Evolutionary conservation across 2,329 filamentous ascomycete species (phyloP), one percentile per base, ranked within the genome.

Genomic region (Sarocladiaceae sp.): DNA sequence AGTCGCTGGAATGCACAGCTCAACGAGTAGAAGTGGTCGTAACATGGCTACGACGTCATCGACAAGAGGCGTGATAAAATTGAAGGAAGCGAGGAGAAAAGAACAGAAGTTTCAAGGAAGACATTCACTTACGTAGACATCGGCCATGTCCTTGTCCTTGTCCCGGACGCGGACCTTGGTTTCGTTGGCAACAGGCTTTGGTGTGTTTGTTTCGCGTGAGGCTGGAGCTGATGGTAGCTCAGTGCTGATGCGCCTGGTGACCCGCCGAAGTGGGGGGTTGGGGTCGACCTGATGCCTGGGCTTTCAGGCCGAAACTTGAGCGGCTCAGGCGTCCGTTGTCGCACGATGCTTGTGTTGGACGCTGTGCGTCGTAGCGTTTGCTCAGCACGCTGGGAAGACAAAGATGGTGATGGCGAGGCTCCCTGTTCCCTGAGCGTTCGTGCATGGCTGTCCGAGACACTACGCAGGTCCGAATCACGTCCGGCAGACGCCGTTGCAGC

Each of bases 101-200:
- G 18, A n/a, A 26, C 8, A 12, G 31, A 46, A 42, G 31, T 25
- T 18, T 33, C 23, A 46, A 11, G 46, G 42, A 46, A 25, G 25
- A 40, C 31, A 33, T 37, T 20, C 51, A 88, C 90, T 87, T 82
- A 96, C 91, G 76, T 88, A 96, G 74, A 96, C 86, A 78, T 96
- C 90, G 69, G 89, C 80, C 90, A 96, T 96, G 73, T 86, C 87
- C 44, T 48, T 48, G 44, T 48, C 50, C 76, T 84, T 87, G 66
- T 86, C 75, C 69, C 89, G 88, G 73, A 83, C 85, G 74, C 90
- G 91, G 75, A 89, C 88, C 79, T 50, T 50, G 17, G 47, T 50
- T 37, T 91, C 90, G 75, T 93, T 91, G 71, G 86, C 88, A 71
- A 90, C 79, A 63, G 90, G 88, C 47, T 50, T 50, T 36, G 47